phyloP scores from a whole-genome alignment of 2,329 filamentous ascomycete genomes.

The Trichoderma cornu-damae region DNA sequence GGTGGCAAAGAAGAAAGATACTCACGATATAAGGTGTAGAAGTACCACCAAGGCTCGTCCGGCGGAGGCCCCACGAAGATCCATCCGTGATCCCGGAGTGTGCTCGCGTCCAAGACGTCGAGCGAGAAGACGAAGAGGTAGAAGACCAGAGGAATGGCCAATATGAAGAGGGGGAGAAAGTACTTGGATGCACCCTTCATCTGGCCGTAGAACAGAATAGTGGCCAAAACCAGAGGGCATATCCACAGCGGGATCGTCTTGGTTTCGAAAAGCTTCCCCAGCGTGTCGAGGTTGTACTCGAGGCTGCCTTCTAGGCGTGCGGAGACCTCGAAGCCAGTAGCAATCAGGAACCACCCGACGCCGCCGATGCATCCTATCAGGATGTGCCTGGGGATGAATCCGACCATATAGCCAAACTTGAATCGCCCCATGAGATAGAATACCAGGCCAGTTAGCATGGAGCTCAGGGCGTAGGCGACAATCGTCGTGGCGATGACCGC shows the following conservation, averaged over 20 bases:
- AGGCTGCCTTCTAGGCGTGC: conserved; percentile 81
- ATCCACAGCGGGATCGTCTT: conserved; percentile 80
- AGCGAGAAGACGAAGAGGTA: conserved; percentile 71
- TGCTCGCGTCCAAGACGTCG: conserved; percentile 60
- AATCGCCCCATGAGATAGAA: conserved; percentile 89
- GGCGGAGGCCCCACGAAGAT: conserved; percentile 82
- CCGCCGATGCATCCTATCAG: conserved; percentile 95
- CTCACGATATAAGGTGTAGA: conserved; percentile 91
- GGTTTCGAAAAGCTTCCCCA: conserved; percentile 65
- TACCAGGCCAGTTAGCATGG: conserved; percentile 81
- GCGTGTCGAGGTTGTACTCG: conserved; percentile 70
- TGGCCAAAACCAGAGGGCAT: conserved; percentile 69
- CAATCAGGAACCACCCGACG: conserved; percentile 89
- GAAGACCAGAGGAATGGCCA: conserved; percentile 69
- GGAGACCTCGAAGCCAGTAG: conserved; percentile 90
- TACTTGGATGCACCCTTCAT: conserved; percentile 74
- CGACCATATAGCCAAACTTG: conserved; percentile 84
- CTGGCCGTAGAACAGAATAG: conserved; percentile 71
- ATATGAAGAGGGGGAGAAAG: conserved; percentile 81
- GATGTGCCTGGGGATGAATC: conserved; percentile 95
- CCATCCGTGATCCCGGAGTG: conserved; percentile 73
- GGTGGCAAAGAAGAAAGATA: conserved; percentile 18
- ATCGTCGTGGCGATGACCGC: conserved; percentile 93
- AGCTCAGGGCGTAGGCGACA: conserved; percentile 82
- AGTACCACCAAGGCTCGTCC: conserved; percentile 92